A percentile compares a stretch with the other conserved stretches of the same genome.
phyloP scores from a whole-genome alignment of 2,329 filamentous ascomycete genomes.

The Byssothecium circinans region DNA sequence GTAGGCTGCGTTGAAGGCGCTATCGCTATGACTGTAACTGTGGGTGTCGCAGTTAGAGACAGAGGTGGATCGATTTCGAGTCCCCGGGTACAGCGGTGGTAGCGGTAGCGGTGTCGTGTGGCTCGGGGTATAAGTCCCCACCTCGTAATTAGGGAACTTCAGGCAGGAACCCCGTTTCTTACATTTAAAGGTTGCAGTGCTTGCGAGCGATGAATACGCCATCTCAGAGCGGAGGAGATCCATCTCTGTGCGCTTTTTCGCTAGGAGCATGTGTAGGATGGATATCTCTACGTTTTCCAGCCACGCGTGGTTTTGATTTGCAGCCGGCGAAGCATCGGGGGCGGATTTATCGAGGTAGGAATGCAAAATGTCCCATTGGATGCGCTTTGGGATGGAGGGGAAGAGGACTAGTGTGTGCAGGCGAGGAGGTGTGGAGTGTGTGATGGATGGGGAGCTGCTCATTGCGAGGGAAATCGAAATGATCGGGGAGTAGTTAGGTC shows the following conservation, averaged over 20 bases:
- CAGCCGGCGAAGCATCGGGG: background rate
- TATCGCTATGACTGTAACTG: too few species aligned
- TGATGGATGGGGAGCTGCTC: background rate
- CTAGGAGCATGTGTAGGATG: conserved; percentile 11
- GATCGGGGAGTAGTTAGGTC: background rate
- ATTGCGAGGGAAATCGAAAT: background rate
- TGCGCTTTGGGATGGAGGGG: background rate
- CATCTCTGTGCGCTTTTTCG: conserved; percentile 11
- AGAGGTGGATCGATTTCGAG: background rate
- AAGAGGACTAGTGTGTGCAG: background rate
- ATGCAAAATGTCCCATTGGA: conserved; percentile 9
- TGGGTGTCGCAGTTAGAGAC: background rate
- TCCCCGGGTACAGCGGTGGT: background rate
- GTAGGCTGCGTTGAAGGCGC: too few species aligned
- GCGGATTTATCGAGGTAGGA: conserved; percentile 8
- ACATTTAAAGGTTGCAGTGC: background rate
- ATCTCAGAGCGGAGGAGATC: conserved; percentile 10
- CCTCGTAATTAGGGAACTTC: conserved; percentile 10
- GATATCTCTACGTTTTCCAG: conserved; percentile 2
- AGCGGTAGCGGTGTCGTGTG: background rate
- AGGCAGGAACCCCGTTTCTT: background rate
- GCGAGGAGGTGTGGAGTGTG: background rate
- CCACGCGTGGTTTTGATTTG: conserved; percentile 3
- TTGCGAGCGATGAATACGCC: background rate
- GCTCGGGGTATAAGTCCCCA: background rate